phyloP scores from a whole-genome alignment of 805 yeast genomes.

The Debaryomyces tyrocola region DNA sequence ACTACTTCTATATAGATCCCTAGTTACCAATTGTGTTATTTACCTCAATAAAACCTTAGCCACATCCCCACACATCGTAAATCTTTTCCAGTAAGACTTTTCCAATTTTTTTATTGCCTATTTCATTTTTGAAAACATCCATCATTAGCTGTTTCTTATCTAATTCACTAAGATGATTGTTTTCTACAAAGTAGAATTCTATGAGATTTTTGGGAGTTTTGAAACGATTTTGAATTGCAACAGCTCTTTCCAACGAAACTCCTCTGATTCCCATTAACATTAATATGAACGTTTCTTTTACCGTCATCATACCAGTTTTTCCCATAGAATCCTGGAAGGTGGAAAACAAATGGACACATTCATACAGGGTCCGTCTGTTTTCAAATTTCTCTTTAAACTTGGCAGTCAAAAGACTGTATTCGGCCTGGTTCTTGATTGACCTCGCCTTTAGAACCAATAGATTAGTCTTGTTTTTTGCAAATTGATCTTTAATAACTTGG shows the following conservation, averaged over 20 bases:
- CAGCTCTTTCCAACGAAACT: conserved; percentile 81
- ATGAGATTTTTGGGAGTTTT: conserved; percentile 69
- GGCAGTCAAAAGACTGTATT: conserved; percentile 43
- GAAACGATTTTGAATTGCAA: conserved; percentile 66
- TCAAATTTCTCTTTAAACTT: conserved; percentile 49
- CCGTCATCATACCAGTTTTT: conserved; percentile 68
- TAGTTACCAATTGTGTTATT: background rate
- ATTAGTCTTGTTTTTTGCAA: conserved; percentile 20
- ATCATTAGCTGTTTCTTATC: conserved; percentile 31
- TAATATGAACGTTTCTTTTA: conserved; percentile 70
- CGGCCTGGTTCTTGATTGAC: conserved; percentile 49
- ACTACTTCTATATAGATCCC: background rate
- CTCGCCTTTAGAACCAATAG: conserved; percentile 54
- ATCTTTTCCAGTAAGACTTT: conserved; percentile 51
- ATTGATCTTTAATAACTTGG: conserved; percentile 38
- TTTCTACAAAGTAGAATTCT: conserved; percentile 40
- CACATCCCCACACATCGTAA: conserved; percentile 56
- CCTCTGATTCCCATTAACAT: conserved; percentile 83
- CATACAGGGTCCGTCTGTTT: conserved; percentile 19
- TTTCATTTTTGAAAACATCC: conserved; percentile 36
- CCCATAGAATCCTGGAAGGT: conserved; percentile 65
- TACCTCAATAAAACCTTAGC: background rate
- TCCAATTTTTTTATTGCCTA: conserved; percentile 55
- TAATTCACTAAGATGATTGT: conserved; percentile 12
- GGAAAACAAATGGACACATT: conserved; percentile 35